Base-by-base conservation (phyloP, 805 yeast genomes). In the Cyberlindnera saturnus region DNA sequence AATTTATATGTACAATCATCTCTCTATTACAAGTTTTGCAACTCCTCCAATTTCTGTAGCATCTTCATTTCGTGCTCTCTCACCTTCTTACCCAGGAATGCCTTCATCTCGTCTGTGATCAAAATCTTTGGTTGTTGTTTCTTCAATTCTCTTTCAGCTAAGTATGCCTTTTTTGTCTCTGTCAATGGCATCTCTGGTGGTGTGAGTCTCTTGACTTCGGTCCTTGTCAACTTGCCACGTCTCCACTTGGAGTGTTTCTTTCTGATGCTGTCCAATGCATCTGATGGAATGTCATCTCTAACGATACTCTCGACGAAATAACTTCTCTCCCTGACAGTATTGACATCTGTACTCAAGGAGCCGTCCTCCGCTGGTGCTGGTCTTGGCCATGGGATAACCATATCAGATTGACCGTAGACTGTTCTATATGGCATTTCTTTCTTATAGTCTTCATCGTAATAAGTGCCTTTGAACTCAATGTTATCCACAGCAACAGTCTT, bases 321-420 rank as follows among this genome's bases (percentile, higher is more conserved):
- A 4, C 96, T 80, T 61, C 88, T 82, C 53, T 79, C 86, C 48
- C 80, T 75, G 3, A 77, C 88, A 2, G 67, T 63, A 9, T 69
- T 76, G 26, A 75, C 73, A 6, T 64, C 60, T 1, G 95, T 86
- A 4, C 81, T 76, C 49, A 77, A 68, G 28, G 59, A 65, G 40
- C 80, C 81, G 50, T 81, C 88, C 49, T 75, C 76, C 0, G 63
- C 50, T 18, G 61, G 61, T 30, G 71, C 79, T 2, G 93, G 90
- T 53, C 77, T 74, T 32, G 96, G 96, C 95, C 96, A 91, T 42
- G 97, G 97, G 40, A 90, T 81, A 19, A 80, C 76, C 41, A 87
- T 67, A 41, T 79, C 74, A 34, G 75, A 77, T 53, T 83, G 81
- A 52, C 85, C 81, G 49, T 75, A 75, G 20, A 90, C 87, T 52